Evolutionary conservation across 306 rosid species (phyloP).

Genomic region (Trifolium dubium): DNA sequence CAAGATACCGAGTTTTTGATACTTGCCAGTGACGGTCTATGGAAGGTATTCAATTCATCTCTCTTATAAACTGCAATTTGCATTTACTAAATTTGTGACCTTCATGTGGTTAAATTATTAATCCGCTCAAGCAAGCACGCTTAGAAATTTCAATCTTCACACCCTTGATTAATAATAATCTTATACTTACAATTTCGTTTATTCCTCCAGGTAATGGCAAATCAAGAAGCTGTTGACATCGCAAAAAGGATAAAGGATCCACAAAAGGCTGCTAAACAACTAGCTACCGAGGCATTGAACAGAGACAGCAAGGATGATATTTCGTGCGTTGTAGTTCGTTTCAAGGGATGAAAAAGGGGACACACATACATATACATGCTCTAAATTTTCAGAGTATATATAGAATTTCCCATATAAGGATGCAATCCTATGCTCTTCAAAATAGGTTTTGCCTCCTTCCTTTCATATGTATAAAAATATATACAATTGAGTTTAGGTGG

Average conservation of each 20-base stretch:
- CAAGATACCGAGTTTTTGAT: conserved; percentile 64
- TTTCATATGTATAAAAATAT: conserved; percentile 42
- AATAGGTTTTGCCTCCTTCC: conserved; percentile 35
- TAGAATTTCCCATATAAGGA: conserved; percentile 28
- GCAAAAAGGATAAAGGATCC: conserved; percentile 75
- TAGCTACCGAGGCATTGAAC: conserved; percentile 72
- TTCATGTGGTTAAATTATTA: too few species aligned
- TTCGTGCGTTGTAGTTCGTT: conserved; percentile 84
- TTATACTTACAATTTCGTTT: background rate
- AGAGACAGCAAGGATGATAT: conserved; percentile 88
- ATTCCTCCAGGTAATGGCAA: conserved; percentile 72
- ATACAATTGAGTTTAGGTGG: conserved; percentile 54
- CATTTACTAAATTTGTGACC: too few species aligned
- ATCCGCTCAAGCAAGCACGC: too few species aligned
- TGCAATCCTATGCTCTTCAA: conserved; percentile 38
- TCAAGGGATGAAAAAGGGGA: conserved; percentile 57
- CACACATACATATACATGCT: conserved; percentile 8
- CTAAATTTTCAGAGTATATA: conserved; percentile 44
- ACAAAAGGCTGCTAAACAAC: conserved; percentile 70
- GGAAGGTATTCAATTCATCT: conserved; percentile 62
- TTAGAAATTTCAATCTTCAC: background rate
- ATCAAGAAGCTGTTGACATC: conserved; percentile 86
- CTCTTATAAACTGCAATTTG: background rate
- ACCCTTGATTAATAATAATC: background rate
- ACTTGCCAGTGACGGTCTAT: conserved; percentile 86